Conservation (phyloP, 176 grass and related monocot genomes). For the Panicum miliaceum region DNA sequence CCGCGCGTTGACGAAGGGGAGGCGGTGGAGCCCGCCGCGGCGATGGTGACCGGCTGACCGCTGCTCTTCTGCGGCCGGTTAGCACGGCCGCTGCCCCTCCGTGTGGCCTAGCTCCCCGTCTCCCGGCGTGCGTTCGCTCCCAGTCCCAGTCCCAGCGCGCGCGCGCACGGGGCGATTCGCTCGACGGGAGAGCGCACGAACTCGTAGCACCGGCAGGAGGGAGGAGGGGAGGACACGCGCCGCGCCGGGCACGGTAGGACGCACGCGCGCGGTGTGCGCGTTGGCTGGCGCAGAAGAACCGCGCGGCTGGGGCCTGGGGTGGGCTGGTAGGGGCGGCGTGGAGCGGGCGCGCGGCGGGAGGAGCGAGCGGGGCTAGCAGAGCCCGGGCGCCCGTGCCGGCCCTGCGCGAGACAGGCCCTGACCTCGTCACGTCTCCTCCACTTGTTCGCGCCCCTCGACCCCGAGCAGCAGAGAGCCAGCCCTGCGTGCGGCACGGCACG, state of each 20-base stretch:
- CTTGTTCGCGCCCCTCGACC: background rate
- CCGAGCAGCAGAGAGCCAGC: background rate
- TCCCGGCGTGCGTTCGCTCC: too few relatives aligned
- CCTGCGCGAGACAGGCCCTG: conserved; percentile 39
- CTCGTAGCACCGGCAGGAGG: too few relatives aligned
- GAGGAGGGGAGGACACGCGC: too few relatives aligned
- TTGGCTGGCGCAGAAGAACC: conserved; percentile 1
- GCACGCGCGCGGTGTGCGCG: too few relatives aligned
- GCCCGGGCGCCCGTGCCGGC: conserved; percentile 23
- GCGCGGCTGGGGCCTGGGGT: background rate
- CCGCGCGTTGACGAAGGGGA: conserved; percentile 27
- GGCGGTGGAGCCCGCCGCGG: background rate
- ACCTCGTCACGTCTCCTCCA: conserved; percentile 36
- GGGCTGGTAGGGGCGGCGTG: background rate
- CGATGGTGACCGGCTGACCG: conserved; percentile 9
- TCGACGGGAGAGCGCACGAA: too few relatives aligned
- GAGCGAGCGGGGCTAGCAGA: background rate
- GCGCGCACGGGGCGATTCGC: background rate
- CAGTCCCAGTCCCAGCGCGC: too few relatives aligned
- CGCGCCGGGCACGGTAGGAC: too few relatives aligned
- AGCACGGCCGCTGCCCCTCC: background rate
- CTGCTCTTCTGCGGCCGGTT: background rate
- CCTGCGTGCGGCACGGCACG: background rate
- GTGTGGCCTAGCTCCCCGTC: background rate
- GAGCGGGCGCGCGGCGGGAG: background rate